Evolutionary conservation across 345 rosid species (phyloP), one percentile per base, ranked within the genome.

Genomic region (Citrus hindsii): DNA sequence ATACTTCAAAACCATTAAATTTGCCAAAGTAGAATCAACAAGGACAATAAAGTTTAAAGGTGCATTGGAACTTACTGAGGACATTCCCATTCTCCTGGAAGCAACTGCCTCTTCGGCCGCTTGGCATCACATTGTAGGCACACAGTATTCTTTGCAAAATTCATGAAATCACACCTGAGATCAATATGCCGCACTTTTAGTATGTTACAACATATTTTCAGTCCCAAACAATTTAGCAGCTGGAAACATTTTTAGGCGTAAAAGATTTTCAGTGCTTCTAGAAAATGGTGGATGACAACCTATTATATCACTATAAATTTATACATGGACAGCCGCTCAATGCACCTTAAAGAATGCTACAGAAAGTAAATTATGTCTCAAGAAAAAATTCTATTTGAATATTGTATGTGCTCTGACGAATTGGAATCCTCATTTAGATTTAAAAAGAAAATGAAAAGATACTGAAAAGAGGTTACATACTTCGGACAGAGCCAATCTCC

Each of bases 1-100:
- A 70, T 68, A 28, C 37, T 65, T 76, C 30, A 22, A 74, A 63
- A 27, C 56, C 67, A 61, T 53, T 35, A 27, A 69, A 19, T 13
- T 40, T 55, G 33, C 24, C 40, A 71, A 42, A 53, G 58, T 8
- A n/a, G 25, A 53, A 32, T 56, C 33, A 28, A 27, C 30, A 66
- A 19, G 51, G 30, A 16, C 59, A 55, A 55, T 22, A 63, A 73
- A 64, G 3, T 38, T 38, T 58, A 51, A 3, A 28, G 16, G 62
- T 59, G 75, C 25, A 58, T 6, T 62, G 72, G 76, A 85, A 84
- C 99, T 85, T 92, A 96, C 99, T 88, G 91, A 1, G 98, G 98
- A 86, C 99, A 96, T 87, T 94, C 99, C 99, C 99, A 96, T 87
- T 96, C 99, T 77, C 99, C 99, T 21, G 98, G 99, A 83, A 96